phyloP scores from a whole-genome alignment of 2,329 filamentous ascomycete species.

The Akanthomyces muscarius region DNA sequence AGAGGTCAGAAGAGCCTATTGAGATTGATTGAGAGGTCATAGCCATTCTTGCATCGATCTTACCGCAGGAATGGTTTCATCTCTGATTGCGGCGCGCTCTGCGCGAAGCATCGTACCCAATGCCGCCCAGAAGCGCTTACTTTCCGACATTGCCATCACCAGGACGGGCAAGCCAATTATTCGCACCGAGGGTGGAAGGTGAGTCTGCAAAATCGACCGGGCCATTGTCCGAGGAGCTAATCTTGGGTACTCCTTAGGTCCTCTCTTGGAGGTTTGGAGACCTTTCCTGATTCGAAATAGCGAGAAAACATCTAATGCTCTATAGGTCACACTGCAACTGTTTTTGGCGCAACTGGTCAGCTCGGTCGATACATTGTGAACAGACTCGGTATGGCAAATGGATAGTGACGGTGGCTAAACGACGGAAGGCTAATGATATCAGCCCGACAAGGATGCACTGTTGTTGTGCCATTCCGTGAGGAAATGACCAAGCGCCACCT shows the following conservation, averaged over 20 bases:
- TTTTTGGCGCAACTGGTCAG: conserved; percentile 96
- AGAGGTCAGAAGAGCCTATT: not conserved
- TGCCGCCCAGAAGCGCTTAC: conserved; percentile 47
- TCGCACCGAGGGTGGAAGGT: conserved; percentile 86
- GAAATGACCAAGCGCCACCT: conserved; percentile 97
- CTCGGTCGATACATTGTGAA: conserved; percentile 97
- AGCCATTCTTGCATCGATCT: conserved; percentile 27
- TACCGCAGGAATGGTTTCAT: conserved; percentile 49
- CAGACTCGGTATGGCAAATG: conserved; percentile 61
- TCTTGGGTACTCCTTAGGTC: conserved; percentile 53
- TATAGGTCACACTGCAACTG: conserved; percentile 87
- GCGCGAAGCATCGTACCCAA: conserved; percentile 45
- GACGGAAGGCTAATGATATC: conserved; percentile 22
- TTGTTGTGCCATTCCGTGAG: conserved; percentile 89
- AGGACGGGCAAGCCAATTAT: conserved; percentile 95
- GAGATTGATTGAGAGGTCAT: conserved; percentile 18
- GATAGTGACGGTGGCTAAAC: not conserved
- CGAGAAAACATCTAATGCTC: conserved; percentile 25
- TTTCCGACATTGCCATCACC: conserved; percentile 87
- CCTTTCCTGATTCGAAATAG: conserved; percentile 16
- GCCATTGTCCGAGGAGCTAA: conserved; percentile 25
- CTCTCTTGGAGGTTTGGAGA: conserved; percentile 71
- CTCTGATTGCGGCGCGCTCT: conserved; percentile 54
- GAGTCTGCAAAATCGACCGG: conserved; percentile 35
- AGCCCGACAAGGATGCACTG: conserved; percentile 92